Evolutionary conservation across 768 basidiomycete genomes (phyloP), one percentile per base, ranked within the genome.

Genomic region (Calvatia gigantea): DNA sequence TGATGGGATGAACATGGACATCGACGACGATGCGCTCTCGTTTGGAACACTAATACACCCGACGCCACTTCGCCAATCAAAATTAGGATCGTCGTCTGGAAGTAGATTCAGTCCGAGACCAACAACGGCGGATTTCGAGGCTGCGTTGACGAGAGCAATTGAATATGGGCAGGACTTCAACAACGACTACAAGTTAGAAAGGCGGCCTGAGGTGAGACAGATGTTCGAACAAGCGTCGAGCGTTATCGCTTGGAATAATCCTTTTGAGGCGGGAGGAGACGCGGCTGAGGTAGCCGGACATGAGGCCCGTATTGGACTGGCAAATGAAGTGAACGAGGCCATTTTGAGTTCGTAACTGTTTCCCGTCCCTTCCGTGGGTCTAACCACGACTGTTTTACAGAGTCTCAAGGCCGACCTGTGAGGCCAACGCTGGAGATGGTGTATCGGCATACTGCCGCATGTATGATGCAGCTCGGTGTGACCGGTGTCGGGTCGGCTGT

Each of bases 201-300:
- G 69, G 28, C 79, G 91, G 21, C 73, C 82, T 1, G 83, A 84
- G 61, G 80, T 93, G 29, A 80, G 83, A 52, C 73, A 77, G 12
- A 73, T 89, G 45, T 83, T 91, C 67, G 84, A 84, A 64, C 80
- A 83, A 52, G 88, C 91, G 7, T 88, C 91, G 58, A 83, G 86
- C 25, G 84, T 94, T 54, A 81, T 94, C 56, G 89, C 91, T 33
- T 94, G 84, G 66, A 81, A 86, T 39, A 85, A 91, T 66, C 91
- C 90, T 19, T 68, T 82, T 57, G 80, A 79, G 54, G 85, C 80
- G 5, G 83, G 82, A 3, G 86, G 86, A 11, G 77, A 82, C 29
- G 80, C 83, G 14, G 81, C 84, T 17, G 83, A 82, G 59, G 78
- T 90, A 19, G 89, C 83, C 7, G 84, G 90, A 37, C 80, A 84